Conservation (phyloP, 345 rosid species). For the Excoecaria cochinchinensis region DNA sequence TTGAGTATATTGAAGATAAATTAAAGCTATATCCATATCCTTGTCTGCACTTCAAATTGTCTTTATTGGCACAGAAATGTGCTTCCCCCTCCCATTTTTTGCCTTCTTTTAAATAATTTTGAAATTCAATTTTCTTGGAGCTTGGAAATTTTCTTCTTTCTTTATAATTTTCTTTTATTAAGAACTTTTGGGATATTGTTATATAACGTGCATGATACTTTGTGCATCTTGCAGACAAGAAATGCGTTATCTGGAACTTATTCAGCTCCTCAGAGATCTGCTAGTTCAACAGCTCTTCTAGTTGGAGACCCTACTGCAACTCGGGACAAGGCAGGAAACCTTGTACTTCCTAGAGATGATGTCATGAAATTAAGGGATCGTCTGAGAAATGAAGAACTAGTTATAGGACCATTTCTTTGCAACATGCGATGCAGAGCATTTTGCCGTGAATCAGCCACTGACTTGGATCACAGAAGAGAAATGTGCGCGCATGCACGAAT, state of each 20-base stretch:
- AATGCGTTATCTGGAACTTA: slow-evolving; percentile 98
- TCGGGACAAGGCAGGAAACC: slow-evolving; percentile 95
- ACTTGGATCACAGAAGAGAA: slow-evolving; percentile 84
- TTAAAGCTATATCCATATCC: neutral
- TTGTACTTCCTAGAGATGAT: slow-evolving; percentile 98
- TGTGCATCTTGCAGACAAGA: slow-evolving; percentile 66
- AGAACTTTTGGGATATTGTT: no score
- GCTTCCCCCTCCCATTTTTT: neutral
- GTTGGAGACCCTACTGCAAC: slow-evolving; percentile 93
- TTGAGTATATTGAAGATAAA: neutral
- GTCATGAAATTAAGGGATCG: slow-evolving; percentile 97
- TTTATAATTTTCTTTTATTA: no score
- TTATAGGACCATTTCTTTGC: slow-evolving; percentile 70
- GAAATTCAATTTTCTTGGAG: neutral
- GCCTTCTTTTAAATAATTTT: neutral
- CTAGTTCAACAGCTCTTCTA: slow-evolving; percentile 98
- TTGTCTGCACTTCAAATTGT: neutral
- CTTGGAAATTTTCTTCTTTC: neutral
- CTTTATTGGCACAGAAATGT: no score
- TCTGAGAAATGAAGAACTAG: slow-evolving; percentile 86
- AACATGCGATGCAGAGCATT: slow-evolving; percentile 62
- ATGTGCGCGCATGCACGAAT: slow-evolving; percentile 99
- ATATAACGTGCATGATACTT: no score
- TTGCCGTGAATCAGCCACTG: slow-evolving; percentile 53
- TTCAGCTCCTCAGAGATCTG: slow-evolving; percentile 99